Percentiles rank a stretch among this genome's conserved stretches.
phyloP scores from a whole-genome alignment of 768 basidiomycete species.

The Tulasnella sp. region DNA sequence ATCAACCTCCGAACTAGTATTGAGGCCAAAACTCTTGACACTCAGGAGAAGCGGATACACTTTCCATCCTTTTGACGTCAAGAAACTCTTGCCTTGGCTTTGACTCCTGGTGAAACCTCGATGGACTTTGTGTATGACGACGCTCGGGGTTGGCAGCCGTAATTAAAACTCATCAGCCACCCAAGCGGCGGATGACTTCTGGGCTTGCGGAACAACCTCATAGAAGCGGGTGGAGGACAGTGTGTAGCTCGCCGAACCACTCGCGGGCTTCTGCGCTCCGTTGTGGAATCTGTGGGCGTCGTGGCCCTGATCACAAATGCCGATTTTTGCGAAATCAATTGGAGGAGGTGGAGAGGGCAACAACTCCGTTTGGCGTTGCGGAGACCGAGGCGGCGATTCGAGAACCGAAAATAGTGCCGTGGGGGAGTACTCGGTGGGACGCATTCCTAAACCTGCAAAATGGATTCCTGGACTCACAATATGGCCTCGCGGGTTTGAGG shows the following conservation, averaged over 20 bases:
- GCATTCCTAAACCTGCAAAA: background rate
- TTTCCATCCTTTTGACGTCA: background rate
- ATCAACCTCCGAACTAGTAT: background rate
- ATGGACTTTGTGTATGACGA: background rate
- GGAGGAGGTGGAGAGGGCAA: background rate
- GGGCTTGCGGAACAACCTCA: background rate
- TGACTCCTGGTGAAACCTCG: background rate
- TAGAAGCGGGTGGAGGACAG: background rate
- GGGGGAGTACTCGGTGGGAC: background rate
- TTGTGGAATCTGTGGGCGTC: background rate
- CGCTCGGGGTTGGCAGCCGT: background rate
- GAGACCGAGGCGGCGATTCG: background rate
- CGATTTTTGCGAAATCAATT: background rate
- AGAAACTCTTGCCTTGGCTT: background rate
- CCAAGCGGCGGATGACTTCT: background rate
- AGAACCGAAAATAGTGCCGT: background rate
- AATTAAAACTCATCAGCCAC: background rate
- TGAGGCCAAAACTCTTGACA: background rate
- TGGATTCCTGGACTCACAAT: background rate
- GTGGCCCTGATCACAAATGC: background rate
- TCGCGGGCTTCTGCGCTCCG: constrained; percentile 5
- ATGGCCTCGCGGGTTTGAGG: background rate
- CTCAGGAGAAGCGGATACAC: background rate
- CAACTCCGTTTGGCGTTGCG: background rate
- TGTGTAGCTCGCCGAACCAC: background rate